Evolutionary conservation across 305 asterid genomes (phyloP), one percentile per base, ranked within the genome.

Genomic region (Fraxinus angustifolia): DNA sequence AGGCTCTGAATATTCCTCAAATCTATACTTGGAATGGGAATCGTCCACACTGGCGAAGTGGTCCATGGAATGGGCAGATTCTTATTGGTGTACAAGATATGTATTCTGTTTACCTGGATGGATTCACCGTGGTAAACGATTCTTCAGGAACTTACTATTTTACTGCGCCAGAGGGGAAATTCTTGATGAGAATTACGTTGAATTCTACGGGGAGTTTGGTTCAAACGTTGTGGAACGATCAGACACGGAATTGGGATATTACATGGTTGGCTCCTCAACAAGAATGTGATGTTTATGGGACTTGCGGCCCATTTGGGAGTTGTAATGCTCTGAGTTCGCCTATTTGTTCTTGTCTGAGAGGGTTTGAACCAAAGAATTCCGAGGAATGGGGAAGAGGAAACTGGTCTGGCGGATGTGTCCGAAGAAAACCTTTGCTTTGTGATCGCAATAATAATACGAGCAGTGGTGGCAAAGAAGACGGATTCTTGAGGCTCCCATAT

Each of bases 321-420:
- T 87, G 89, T 73, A 58, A 82, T 26, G 2, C 68, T 0, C 5
- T 4, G 65, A 19, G 67, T n/a, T 79, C 82, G 0, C 90, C 88
- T 0, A 73, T 87, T 7, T 88, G 87, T 76, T 81, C 84, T 14
- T 88, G 93, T 80, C 2, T 91, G 88, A 84, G 78, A 78, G 95
- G 97, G 79, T 92, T 88, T 36, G 88, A 88, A 85, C 90, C 95
- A 2, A 82, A 34, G 26, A 30, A 82, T 67, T 17, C 2, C 8
- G 88, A 76, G 6, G 97, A 92, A 82, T 92, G 97, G 97, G 82
- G 16, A 3, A 84, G 74, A 0, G 85, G 91, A 70, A 88, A 87
- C 78, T 88, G 93, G 94, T 84, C 62, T 6, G 38, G 86, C 6
- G 94, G 96, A 16, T 92, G 97, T 82, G 36, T 6, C n/a, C 87